Conservation (phyloP, 495 filamentous ascomycete genomes). For the Pyrenopolyporus hunteri region DNA sequence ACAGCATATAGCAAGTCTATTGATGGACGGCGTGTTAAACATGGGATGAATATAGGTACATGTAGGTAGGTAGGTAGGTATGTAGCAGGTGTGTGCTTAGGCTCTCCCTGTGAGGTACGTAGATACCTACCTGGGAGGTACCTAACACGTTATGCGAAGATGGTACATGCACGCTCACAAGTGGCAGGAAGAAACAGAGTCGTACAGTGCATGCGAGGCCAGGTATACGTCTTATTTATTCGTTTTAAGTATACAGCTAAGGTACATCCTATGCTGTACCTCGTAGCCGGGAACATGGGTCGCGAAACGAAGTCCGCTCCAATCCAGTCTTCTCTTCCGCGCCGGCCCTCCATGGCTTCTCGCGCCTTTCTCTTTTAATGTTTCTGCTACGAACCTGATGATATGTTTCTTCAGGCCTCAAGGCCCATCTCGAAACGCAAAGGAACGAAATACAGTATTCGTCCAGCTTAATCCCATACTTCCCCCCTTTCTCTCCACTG, state of each 20-base stretch:
- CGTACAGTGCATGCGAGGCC: constrained; percentile 18
- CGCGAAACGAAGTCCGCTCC: constrained; percentile 31
- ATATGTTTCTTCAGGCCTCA: constrained; percentile 27
- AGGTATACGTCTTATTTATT: constrained; percentile 18
- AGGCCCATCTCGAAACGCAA: constrained; percentile 11
- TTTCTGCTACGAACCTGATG: constrained; percentile 10
- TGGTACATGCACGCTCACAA: neutral
- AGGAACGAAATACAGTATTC: constrained; percentile 15
- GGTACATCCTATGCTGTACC: constrained; percentile 2
- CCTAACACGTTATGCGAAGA: neutral
- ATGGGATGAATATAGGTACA: no score
- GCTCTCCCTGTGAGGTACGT: neutral
- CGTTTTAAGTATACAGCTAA: constrained; percentile 20
- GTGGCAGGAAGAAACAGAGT: constrained; percentile 13
- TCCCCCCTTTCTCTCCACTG: neutral
- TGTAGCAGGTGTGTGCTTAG: neutral
- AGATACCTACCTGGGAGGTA: neutral
- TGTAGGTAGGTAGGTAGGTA: neutral
- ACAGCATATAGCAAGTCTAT: no score
- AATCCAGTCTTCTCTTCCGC: constrained; percentile 8
- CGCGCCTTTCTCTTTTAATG: constrained; percentile 10
- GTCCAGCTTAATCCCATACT: constrained; percentile 3
- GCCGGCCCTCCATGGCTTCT: constrained; percentile 6
- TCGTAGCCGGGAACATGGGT: constrained; percentile 23
- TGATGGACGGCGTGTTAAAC: no score